Evolutionary conservation across 2,329 filamentous ascomycete genomes (phyloP).

Genomic region (Phialophora verrucosa): DNA sequence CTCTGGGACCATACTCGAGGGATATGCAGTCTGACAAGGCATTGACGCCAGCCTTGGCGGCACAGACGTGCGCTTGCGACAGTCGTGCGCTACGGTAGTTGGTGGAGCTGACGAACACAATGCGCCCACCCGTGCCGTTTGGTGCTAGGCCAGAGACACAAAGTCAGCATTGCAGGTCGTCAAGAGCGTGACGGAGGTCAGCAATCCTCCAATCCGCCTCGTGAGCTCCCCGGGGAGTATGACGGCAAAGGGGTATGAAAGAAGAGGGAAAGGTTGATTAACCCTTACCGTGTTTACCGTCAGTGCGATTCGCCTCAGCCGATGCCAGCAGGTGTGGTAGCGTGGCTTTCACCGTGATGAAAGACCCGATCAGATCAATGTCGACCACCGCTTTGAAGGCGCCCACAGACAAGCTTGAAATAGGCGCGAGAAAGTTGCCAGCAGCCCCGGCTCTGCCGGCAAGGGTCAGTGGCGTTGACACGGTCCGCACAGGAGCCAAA

Average conservation of each 20-base stretch:
- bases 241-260: no score
- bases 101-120: slow-evolving; percentile 87
- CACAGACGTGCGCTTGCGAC: slow-evolving; percentile 83
- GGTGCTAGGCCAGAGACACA: background rate
- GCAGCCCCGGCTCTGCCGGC: slow-evolving; percentile 26
- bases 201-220: background rate
- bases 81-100: slow-evolving; percentile 88
- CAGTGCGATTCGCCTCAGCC: slow-evolving; percentile 11
- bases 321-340: slow-evolving; percentile 27
- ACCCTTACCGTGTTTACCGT: slow-evolving; percentile 13
- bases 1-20: slow-evolving; percentile 85
- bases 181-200: no score
- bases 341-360: slow-evolving; percentile 25
- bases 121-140: slow-evolving; percentile 54
- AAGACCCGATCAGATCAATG: slow-evolving; percentile 28
- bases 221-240: no score
- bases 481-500: background rate
- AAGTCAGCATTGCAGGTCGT: no score
- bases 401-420: slow-evolving; percentile 16
- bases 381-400: slow-evolving; percentile 31
- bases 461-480: background rate
- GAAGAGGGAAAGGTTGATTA: no score
- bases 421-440: slow-evolving; percentile 25
- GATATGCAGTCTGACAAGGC: slow-evolving; percentile 77
- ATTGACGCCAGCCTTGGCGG: slow-evolving; percentile 89